A percentile compares a stretch with the other conserved stretches of the same genome.
These are phyloP conservation scores for Hypholoma fasciculare DNA, from an alignment of 768 basidiomycete species.

Conservation along the genomic window DNA sequence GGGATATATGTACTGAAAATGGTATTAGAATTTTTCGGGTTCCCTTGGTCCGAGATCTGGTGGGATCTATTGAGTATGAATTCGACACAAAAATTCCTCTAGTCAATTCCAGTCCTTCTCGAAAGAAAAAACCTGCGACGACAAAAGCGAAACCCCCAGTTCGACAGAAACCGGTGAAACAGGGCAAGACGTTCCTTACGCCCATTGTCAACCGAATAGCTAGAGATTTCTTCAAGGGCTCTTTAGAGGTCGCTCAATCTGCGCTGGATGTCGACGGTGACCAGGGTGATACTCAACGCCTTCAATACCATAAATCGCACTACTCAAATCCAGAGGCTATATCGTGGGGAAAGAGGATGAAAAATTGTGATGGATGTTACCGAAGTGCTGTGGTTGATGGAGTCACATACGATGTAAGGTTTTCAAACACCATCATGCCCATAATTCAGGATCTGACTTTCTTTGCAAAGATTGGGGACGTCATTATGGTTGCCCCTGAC, in stretches of 20 bases:
- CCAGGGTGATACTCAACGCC: slow-evolving; percentile 6
- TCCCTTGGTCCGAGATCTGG: slow-evolving; percentile 36
- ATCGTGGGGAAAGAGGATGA: slow-evolving; percentile 27
- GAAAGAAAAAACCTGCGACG: neutral
- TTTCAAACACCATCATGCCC: neutral
- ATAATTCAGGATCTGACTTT: neutral
- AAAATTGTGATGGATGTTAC: slow-evolving; percentile 32
- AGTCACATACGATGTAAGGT: slow-evolving; percentile 48
- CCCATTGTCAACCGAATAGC: slow-evolving; percentile 47
- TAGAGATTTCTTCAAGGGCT: slow-evolving; percentile 44
- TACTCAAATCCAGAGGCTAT: slow-evolving; percentile 33
- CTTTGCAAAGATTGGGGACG: slow-evolving; percentile 54
- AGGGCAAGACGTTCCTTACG: slow-evolving; percentile 43
- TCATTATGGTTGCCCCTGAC: slow-evolving; percentile 64
- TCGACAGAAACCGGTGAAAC: slow-evolving; percentile 3
- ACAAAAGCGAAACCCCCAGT: neutral
- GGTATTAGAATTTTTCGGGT: slow-evolving; percentile 35
- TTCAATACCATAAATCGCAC: slow-evolving; percentile 24
- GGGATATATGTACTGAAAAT: slow-evolving; percentile 31
- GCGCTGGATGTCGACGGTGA: slow-evolving; percentile 26
- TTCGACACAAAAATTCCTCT: neutral
- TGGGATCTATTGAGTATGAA: slow-evolving; percentile 8
- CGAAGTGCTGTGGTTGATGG: slow-evolving; percentile 55
- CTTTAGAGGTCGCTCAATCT: slow-evolving; percentile 34
- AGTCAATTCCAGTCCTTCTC: neutral